These are phyloP conservation scores for Viola odorata DNA, from an alignment of 345 rosid genomes.

Conservation along the genomic window DNA sequence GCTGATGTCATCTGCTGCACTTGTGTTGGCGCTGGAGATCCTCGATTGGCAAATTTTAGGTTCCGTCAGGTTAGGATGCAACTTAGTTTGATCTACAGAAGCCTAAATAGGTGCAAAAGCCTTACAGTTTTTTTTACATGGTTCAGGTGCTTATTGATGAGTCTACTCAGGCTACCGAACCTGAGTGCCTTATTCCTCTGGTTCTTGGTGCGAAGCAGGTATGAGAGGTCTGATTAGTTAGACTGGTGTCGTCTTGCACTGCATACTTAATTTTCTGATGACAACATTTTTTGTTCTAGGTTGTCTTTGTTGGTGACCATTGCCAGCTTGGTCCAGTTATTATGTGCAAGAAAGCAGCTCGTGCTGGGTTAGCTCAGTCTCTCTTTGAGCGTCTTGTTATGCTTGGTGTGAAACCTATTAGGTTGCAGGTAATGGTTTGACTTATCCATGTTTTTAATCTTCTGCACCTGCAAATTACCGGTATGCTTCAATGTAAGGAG, in stretches of 20 bases:
- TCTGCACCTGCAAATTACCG: not conserved
- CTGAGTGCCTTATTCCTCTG: constrained; percentile 97
- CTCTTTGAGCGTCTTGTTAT: constrained; percentile 94
- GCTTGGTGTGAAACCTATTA: constrained; percentile 96
- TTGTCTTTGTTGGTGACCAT: constrained; percentile 97
- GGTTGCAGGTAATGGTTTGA: constrained; percentile 70
- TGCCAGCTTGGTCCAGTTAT: constrained; percentile 99
- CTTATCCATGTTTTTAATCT: not conserved
- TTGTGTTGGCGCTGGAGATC: constrained; percentile 99
- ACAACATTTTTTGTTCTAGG: constrained; percentile 38
- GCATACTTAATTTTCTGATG: constrained; percentile 8
- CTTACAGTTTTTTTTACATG: constrained; percentile 8
- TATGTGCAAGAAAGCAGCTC: constrained; percentile 99
- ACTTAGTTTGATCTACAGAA: constrained; percentile 1
- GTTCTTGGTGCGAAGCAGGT: constrained; percentile 99
- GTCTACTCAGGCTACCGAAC: constrained; percentile 98
- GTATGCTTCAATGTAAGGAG: no score
- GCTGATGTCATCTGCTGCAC: constrained; percentile 99
- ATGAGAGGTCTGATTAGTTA: constrained; percentile 3
- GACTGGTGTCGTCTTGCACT: not conserved
- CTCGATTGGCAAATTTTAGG: constrained; percentile 90
- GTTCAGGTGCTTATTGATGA: constrained; percentile 96
- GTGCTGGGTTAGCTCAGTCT: constrained; percentile 98
- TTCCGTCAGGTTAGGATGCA: constrained; percentile 77
- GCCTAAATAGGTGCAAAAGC: constrained; percentile 10